Percentiles rank a stretch among this genome's conserved stretches.
Conservation (phyloP, 495 filamentous ascomycete genomes). For the Aspergillus baeticus region DNA sequence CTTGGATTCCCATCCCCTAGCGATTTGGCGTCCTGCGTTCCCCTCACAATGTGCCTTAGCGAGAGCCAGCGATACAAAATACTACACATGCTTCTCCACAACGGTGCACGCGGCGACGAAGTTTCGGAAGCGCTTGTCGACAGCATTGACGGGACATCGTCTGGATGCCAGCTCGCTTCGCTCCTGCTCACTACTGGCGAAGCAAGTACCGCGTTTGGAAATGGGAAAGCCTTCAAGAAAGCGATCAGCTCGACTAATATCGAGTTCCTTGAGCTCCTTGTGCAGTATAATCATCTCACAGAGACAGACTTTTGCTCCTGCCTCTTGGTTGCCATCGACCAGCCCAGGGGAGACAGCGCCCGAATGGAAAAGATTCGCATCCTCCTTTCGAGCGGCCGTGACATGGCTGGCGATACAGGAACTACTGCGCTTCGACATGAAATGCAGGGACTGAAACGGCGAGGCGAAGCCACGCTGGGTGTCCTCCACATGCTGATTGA, state of each 20-base stretch:
- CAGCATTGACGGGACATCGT: conserved; percentile 1
- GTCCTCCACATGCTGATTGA: conserved; percentile 8
- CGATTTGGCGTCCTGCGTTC: not conserved
- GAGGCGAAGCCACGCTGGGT: conserved; percentile 4
- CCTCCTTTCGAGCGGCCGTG: not conserved
- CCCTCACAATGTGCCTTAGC: not conserved
- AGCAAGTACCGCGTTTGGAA: conserved; percentile 2
- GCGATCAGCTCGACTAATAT: not conserved
- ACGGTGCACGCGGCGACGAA: conserved; percentile 6
- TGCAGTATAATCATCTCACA: conserved; percentile 6
- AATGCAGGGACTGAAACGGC: conserved; percentile 10
- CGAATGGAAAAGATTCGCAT: conserved; percentile 13
- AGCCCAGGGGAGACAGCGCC: not conserved
- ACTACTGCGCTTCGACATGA: conserved; percentile 9
- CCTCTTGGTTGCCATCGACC: conserved; percentile 5
- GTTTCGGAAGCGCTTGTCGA: conserved; percentile 9
- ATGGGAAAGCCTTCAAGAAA: conserved; percentile 8
- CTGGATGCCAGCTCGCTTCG: not conserved
- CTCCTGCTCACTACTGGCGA: conserved; percentile 5
- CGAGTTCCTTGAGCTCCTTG: conserved; percentile 7
- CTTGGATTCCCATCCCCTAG: conserved; percentile 6
- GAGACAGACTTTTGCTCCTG: conserved; percentile 11
- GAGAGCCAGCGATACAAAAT: conserved; percentile 5
- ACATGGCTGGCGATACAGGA: conserved; percentile 6
- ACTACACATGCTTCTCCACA: conserved; percentile 4